These are phyloP conservation scores for Neonectria faginata DNA, from an alignment of 2,329 filamentous ascomycete species.

Conservation along the genomic window DNA sequence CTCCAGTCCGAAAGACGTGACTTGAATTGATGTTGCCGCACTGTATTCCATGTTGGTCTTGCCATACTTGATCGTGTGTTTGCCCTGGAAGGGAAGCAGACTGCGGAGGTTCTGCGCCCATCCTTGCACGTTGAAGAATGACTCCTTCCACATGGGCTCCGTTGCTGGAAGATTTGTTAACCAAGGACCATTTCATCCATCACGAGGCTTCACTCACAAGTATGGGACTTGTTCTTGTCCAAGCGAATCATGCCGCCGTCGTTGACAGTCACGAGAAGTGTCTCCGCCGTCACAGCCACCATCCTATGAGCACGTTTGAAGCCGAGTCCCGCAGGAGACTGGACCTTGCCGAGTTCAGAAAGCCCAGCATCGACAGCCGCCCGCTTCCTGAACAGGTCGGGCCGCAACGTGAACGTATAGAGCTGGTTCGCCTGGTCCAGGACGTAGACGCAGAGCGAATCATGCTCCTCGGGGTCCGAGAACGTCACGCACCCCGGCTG, in stretches of 20 bases:
- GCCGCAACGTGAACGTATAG: conserved; percentile 84
- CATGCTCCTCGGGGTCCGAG: conserved; percentile 81
- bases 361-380: conserved; percentile 78
- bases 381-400: conserved; percentile 82
- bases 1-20: conserved; percentile 63
- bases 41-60: conserved; percentile 74
- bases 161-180: conserved; percentile 40
- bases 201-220: conserved; percentile 53
- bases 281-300: conserved; percentile 77
- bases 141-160: conserved; percentile 71
- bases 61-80: conserved; percentile 72
- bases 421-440: conserved; percentile 83
- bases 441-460: conserved; percentile 82
- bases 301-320: conserved; percentile 86
- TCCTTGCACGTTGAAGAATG: conserved; percentile 78
- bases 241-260: conserved; percentile 82
- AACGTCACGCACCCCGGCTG: conserved; percentile 83
- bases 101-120: conserved; percentile 76
- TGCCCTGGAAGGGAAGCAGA: conserved; percentile 74
- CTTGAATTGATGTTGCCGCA: conserved; percentile 72
- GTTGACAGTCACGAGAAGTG: conserved; percentile 83
- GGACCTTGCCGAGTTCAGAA: conserved; percentile 81
- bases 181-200: not conserved
- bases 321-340: conserved; percentile 76
- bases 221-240: conserved; percentile 65